Percentiles rank a stretch among this genome's conserved stretches.
These are phyloP conservation scores for Gaultheria prostrata DNA, from an alignment of 148 eudicot genomes.

Conservation along the genomic window DNA sequence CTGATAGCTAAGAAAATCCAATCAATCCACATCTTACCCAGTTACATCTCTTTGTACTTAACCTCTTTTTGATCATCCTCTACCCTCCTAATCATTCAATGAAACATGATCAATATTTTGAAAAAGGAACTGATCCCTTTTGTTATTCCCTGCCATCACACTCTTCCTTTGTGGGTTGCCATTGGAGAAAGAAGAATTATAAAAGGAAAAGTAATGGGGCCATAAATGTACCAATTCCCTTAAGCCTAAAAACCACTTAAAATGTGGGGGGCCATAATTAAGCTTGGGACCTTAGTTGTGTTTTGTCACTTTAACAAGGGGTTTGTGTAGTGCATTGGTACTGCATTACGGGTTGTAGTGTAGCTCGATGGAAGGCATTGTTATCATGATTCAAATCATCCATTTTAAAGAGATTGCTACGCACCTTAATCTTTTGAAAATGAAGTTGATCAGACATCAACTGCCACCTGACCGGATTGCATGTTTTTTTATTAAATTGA, in stretches of 20 bases:
- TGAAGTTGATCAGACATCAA: no score
- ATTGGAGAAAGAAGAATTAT: neutral
- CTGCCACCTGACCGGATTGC: no score
- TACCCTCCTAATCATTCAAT: neutral
- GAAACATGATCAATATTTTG: neutral
- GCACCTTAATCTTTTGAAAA: no score
- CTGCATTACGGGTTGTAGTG: no score
- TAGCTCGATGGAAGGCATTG: no score
- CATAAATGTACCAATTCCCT: neutral
- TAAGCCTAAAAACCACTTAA: neutral
- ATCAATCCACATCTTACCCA: neutral
- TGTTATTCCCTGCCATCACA: neutral
- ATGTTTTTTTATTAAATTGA: no score
- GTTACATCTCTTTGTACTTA: neutral
- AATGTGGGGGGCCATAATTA: constrained; percentile 17
- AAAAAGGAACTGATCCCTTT: neutral
- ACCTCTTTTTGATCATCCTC: neutral
- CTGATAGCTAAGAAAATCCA: neutral
- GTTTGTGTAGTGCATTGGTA: no score
- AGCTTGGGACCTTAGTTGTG: neutral
- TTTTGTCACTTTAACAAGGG: neutral
- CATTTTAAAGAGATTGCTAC: no score
- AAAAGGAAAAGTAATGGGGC: constrained; percentile 4
- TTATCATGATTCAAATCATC: no score
- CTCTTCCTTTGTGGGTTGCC: neutral